Evolutionary conservation across 179 eudicot genomes (phyloP).

Genomic region (Nepenthes alata): DNA sequence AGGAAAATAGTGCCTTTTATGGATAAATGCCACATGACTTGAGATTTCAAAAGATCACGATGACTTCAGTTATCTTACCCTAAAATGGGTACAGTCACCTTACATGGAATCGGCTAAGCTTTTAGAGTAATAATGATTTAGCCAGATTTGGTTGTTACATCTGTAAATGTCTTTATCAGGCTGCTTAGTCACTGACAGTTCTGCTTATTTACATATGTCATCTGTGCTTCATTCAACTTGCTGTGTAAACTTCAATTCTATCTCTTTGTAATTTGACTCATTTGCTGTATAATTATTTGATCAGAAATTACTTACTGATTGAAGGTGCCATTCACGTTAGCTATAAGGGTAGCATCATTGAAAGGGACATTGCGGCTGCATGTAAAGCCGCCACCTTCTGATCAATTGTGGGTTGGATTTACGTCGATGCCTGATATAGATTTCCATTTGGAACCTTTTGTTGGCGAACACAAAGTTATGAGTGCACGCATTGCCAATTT

Average conservation of each 20-base stretch:
- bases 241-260: not conserved
- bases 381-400: constrained; percentile 97
- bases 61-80: no score
- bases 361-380: constrained; percentile 66
- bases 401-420: constrained; percentile 89
- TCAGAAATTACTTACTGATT: constrained; percentile 5
- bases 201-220: constrained; percentile 1
- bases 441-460: constrained; percentile 68
- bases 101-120: no score
- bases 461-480: constrained; percentile 79
- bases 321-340: constrained; percentile 82
- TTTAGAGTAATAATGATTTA: no score
- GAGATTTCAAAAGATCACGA: no score
- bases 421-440: constrained; percentile 82
- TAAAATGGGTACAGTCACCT: no score
- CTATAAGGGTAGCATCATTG: constrained; percentile 60
- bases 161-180: not conserved
- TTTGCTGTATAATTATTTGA: constrained; percentile 5
- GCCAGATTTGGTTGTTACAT: no score
- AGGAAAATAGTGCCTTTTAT: no score
- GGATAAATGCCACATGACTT: no score
- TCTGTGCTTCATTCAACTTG: not conserved
- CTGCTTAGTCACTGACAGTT: not conserved
- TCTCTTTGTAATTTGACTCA: not conserved
- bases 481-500: constrained; percentile 59